Evolutionary conservation across 192 early-diverging fungal species (phyloP).

Genomic region (Coemansia sp.): DNA sequence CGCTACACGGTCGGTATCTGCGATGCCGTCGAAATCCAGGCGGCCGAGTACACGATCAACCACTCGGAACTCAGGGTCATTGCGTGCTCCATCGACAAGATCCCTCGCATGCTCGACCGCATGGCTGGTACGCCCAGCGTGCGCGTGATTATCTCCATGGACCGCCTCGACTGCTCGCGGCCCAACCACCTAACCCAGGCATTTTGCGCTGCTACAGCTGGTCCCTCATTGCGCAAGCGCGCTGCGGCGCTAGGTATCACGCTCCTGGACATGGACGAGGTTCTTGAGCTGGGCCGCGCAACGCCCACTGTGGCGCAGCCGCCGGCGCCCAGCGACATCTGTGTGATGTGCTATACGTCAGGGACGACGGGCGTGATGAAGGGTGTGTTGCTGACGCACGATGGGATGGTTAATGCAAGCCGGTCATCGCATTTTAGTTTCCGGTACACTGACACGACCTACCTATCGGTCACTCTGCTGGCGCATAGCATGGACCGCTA

Average conservation of each 20-base stretch:
- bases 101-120: conserved; percentile 59
- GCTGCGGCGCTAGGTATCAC: conserved; percentile 62
- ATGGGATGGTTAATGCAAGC: conserved; percentile 21
- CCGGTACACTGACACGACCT: not conserved
- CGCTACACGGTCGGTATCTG: conserved; percentile 69
- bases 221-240: conserved; percentile 49
- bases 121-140: conserved; percentile 57
- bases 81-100: conserved; percentile 70
- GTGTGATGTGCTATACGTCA: conserved; percentile 73
- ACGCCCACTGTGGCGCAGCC: conserved; percentile 46
- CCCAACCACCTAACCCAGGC: conserved; percentile 17
- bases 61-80: conserved; percentile 68
- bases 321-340: conserved; percentile 64
- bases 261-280: conserved; percentile 55
- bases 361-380: conserved; percentile 72
- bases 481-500: conserved; percentile 79
- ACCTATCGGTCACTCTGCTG: conserved; percentile 68
- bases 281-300: conserved; percentile 59
- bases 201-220: conserved; percentile 12
- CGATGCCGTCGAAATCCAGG: conserved; percentile 72
- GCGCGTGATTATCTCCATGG: conserved; percentile 74
- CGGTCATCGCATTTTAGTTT: not conserved
- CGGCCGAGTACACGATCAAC: conserved; percentile 74
- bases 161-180: conserved; percentile 56
- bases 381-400: conserved; percentile 68